Base-by-base conservation (phyloP, 257 asterid genomes). In the Coffea eugenioides region DNA sequence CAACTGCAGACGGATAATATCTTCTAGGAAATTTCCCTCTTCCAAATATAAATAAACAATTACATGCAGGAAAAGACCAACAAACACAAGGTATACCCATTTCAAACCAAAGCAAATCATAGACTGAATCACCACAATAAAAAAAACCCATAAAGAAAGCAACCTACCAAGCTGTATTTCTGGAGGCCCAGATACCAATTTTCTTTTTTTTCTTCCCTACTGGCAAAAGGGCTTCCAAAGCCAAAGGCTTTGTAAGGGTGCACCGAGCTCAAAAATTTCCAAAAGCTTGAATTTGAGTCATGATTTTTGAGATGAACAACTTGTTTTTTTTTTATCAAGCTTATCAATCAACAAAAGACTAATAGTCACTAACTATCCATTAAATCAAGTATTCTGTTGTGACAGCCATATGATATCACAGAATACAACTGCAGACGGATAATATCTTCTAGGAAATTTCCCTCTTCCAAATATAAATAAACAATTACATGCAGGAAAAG, bases 81-180 rank as follows among this genome's bases (percentile, higher is more conserved):
- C 31, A n/a, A 77, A 16, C 21, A 31, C 39, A 23, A 61, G 12
- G 9, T n/a, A 23, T 21, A 61, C 31, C 34, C 31, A 13, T 52
- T 5, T 36, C 57, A 65, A 18, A 43, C 34, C 45, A 73, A 20
- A 51, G 1, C 27, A 43, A 27, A 21, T 31, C 1, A 56, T 34
- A 31, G 45, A 14, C 5, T 61, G 25, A 69, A 59, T 27, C 20
- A 59, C 15, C 14, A 10, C 2, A n/a, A 20, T 27, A 27, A 74
- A 39, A 46, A 15, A 78, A 2, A 20, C 15, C 78, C 14, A 25
- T 39, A 18, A 46, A 69, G 69, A 65, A 73, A 31, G 78, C 14
- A 77, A 79, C 91, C 65, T 86, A 93, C 96, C 78, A 80, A 85
- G 84, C 51, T 72, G 83, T 88, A 85, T 65, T 82, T 88, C 67